phyloP scores from a whole-genome alignment of 2,329 filamentous ascomycete genomes.

The Nothophoma quercina region DNA sequence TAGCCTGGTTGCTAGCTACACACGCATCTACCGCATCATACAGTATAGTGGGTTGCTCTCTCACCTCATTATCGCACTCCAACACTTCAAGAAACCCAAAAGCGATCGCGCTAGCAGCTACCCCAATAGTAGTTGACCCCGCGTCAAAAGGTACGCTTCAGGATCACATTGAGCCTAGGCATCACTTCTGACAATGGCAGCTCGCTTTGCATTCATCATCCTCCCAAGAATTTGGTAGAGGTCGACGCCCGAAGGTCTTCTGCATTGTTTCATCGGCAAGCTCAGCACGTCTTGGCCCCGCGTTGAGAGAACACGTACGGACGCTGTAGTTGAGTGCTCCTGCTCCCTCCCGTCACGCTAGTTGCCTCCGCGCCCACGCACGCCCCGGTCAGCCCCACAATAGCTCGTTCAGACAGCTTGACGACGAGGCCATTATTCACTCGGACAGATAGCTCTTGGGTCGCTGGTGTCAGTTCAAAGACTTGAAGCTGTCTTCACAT shows the following conservation, averaged over 20 bases:
- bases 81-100: background rate
- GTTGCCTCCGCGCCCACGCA: conserved; percentile 7
- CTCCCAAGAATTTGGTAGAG: background rate
- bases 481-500: background rate
- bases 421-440: background rate
- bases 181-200: background rate
- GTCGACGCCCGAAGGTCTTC: background rate
- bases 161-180: too few relatives aligned
- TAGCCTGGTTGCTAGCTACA: background rate
- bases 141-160: background rate
- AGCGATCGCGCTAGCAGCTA: background rate
- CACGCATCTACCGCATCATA: background rate
- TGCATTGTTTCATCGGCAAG: background rate
- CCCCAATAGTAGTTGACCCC: background rate
- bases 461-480: background rate
- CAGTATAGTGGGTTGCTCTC: background rate
- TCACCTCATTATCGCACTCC: conserved; percentile 9
- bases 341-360: conserved; percentile 6
- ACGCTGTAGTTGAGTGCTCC: conserved; percentile 5
- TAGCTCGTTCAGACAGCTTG: background rate
- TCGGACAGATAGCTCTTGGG: background rate
- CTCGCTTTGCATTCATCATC: background rate
- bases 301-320: conserved; percentile 3
- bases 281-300: background rate
- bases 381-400: background rate